Evolutionary conservation across 2,329 filamentous ascomycete genomes (phyloP), one percentile per base, ranked within the genome.

Genomic region (Blastomyces silverae): DNA sequence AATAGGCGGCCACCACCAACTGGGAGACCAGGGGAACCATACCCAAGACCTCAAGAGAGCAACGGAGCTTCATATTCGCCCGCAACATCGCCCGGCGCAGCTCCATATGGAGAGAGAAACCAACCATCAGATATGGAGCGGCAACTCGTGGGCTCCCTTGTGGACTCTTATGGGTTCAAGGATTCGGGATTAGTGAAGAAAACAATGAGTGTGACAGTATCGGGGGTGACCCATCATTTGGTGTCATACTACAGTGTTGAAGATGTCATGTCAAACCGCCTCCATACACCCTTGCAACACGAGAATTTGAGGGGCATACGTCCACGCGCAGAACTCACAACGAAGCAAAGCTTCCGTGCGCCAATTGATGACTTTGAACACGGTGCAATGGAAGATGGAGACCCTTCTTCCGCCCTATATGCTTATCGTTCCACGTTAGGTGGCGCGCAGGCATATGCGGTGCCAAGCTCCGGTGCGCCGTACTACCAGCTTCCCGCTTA

Each of bases 151-250:
- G 92, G 92, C 6, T 95, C 91, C 0, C 81, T 96, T 15, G 85
- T 93, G n/a, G 92, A 96, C 76, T 92, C 89, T 0, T 96, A 96
- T 71, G 86, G 87, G 42, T 96, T 96, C 82, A 94, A 94, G 72
- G 81, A 86, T 17, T 84, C 86, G 1, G 92, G 92, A 0, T 78
- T 97, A 52, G 85, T 96, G 67, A 97, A 97, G 82, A 96, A 96
- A 81, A 96, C 92, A 0, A 92, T 96, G 76, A 93, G 89, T 70
- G 85, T 96, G 50, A 86, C 84, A 2, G 86, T 89, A 61, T 83
- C 88, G 34, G 89, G 89, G 1, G 84, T 92, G 2, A 87, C 86
- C 1, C 92, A 96, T 72, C 92, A 96, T 71, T 79, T 97, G 62
- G 91, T 96, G 52, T 92, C 89, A 20, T 97, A 97, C 74, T 96